These are phyloP conservation scores for Pilaira anomala DNA, from an alignment of 192 early-diverging fungal species.

Conservation along the genomic window DNA sequence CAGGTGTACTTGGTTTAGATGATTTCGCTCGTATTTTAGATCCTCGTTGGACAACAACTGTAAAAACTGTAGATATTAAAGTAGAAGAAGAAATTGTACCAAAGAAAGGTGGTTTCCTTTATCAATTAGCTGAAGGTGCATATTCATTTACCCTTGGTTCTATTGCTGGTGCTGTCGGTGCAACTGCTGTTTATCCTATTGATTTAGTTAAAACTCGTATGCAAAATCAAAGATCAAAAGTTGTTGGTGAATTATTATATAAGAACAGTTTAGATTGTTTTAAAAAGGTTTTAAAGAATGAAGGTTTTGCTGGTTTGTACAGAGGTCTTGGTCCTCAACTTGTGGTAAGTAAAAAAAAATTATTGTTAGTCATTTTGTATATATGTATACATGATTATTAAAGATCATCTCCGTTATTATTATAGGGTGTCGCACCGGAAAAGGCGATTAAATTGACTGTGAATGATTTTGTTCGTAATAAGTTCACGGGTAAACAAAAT, in stretches of 20 bases:
- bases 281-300: constrained; percentile 88
- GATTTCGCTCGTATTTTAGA: constrained; percentile 56
- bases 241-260: constrained; percentile 89
- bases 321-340: constrained; percentile 91
- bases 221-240: constrained; percentile 93
- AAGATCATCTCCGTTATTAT: neutral
- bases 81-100: neutral
- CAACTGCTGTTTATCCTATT: constrained; percentile 93
- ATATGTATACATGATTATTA: neutral
- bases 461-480: constrained; percentile 85
- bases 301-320: constrained; percentile 88
- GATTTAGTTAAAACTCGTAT: constrained; percentile 98
- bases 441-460: constrained; percentile 98
- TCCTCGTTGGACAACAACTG: constrained; percentile 47
- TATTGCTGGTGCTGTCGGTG: constrained; percentile 91
- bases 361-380: neutral
- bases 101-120: constrained; percentile 24
- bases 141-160: constrained; percentile 74
- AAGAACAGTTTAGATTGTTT: constrained; percentile 97
- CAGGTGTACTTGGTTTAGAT: constrained; percentile 41
- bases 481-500: constrained; percentile 61
- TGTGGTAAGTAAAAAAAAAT: constrained; percentile 60
- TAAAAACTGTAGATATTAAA: constrained; percentile 5
- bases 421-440: constrained; percentile 89
- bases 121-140: constrained; percentile 28